Evolutionary conservation across 2,329 filamentous ascomycete genomes (phyloP), one percentile per base, ranked within the genome.

Genomic region (Phyllosticta citrichinensis): DNA sequence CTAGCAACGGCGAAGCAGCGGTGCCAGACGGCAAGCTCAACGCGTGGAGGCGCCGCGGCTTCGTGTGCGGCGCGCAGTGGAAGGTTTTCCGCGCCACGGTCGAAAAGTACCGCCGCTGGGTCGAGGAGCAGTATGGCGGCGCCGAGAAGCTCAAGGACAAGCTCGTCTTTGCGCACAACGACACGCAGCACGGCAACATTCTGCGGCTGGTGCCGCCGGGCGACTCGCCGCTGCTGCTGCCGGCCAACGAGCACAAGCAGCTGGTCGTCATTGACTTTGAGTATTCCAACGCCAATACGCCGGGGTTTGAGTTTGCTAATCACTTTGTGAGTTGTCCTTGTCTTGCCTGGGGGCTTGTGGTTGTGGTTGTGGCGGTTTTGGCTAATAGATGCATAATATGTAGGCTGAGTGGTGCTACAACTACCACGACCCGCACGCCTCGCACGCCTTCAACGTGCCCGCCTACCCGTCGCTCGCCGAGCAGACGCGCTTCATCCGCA

Each of bases 181-280:
- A 99, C 81, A 96, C 94, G 4, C 94, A 99, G 85, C 97, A 99
- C 69, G 94, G 94, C 65, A 99, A 99, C 71, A 94, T 99, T 64
- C 84, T 99, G 56, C 90, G 92, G 47, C 77, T 87, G 72, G 83
- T 90, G 66, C 84, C 84, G 2, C 77, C 77, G 50, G 81, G 80
- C 56, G 87, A 91, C 67, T 97, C 92, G 0, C 94, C 93, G 0
- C 82, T 97, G 8, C 81, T 97, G 11, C 83, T 94, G 56, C 91
- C 94, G 0, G 86, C 89, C 62, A 97, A 97, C 74, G 86, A 93
- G 66, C 94, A 99, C 77, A 97, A 96, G 74, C 93, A 96, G 75
- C 83, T 99, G 14, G 83, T 97, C 17, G 94, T 99, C 65, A 99
- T 99, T 69, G 94, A 99, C 73, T 99, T 99, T 69, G 94, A 99